Evolutionary conservation across 208 protist genomes (phyloP).

Genomic region (Naegleria gruberi): DNA sequence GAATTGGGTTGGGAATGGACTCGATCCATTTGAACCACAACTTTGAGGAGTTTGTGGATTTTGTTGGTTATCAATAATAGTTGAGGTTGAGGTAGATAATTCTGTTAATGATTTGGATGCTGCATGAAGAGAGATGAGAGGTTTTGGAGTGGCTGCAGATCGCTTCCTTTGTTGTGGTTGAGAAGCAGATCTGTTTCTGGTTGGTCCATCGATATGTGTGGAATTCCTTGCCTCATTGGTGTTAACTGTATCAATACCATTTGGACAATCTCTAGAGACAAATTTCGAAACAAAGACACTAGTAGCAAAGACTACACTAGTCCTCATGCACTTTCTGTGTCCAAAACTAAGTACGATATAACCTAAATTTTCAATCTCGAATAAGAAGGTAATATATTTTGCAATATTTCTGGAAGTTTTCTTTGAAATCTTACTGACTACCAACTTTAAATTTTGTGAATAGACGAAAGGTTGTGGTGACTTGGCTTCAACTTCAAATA

Average conservation of each 20-base stretch:
- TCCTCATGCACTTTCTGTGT: not conserved
- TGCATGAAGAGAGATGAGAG: too few relatives aligned
- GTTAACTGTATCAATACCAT: not conserved
- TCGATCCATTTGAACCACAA: too few relatives aligned
- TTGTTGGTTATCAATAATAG: too few relatives aligned
- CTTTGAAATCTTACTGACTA: not conserved
- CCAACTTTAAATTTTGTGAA: not conserved
- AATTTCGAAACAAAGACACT: not conserved
- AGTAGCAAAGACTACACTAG: not conserved
- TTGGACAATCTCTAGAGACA: not conserved
- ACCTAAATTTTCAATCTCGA: not conserved
- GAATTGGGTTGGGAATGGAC: too few relatives aligned
- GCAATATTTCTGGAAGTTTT: not conserved
- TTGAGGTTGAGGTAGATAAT: too few relatives aligned
- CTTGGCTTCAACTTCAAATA: not conserved
- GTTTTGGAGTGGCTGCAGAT: too few relatives aligned
- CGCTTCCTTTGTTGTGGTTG: too few relatives aligned
- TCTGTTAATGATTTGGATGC: too few relatives aligned
- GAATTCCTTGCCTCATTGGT: not conserved
- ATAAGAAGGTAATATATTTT: not conserved
- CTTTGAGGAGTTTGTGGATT: too few relatives aligned
- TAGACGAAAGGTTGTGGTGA: not conserved
- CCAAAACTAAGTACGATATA: not conserved
- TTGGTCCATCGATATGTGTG: not conserved
- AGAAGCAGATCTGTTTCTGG: not conserved